A percentile compares a stretch with the other conserved stretches of the same genome.
Evolutionary conservation across 495 filamentous ascomycete species (phyloP).

Genomic region (Podospora fimiseda): DNA sequence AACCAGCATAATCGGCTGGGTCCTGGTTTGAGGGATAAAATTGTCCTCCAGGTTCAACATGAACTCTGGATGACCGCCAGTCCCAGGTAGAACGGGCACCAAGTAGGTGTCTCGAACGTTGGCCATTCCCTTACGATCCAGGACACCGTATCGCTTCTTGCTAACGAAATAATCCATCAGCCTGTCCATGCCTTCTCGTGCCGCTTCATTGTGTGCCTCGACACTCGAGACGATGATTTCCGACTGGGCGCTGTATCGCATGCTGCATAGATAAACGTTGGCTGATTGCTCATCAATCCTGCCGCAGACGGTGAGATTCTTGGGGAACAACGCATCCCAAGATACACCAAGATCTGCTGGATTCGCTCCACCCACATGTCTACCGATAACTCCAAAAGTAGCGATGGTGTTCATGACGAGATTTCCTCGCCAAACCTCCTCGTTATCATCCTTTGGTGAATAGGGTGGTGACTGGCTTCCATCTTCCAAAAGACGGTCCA

Average conservation of each 20-base stretch:
- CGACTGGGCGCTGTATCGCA: constrained; percentile 64
- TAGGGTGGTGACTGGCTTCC: constrained; percentile 79
- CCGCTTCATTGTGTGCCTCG: constrained; percentile 45
- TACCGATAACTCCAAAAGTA: constrained; percentile 68
- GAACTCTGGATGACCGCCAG: constrained; percentile 57
- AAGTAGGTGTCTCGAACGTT: constrained; percentile 73
- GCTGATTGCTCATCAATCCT: constrained; percentile 75
- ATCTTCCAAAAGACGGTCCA: constrained; percentile 84
- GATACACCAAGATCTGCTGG: constrained; percentile 53
- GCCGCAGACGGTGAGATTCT: constrained; percentile 67
- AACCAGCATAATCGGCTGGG: constrained; percentile 66
- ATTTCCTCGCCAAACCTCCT: constrained; percentile 70
- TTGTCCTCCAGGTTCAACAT: constrained; percentile 70
- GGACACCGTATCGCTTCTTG: constrained; percentile 74
- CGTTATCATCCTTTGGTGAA: constrained; percentile 50
- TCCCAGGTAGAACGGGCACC: constrained; percentile 63
- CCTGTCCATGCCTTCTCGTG: constrained; percentile 54
- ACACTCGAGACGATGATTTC: constrained; percentile 69
- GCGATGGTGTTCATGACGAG: constrained; percentile 71
- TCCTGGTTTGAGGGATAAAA: constrained; percentile 56
- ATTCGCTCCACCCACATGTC: constrained; percentile 76
- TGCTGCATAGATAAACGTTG: constrained; percentile 78
- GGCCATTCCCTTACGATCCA: constrained; percentile 60
- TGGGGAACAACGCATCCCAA: constrained; percentile 63
- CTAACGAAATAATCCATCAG: constrained; percentile 74